Conservation (phyloP, 2,329 filamentous ascomycete species). For the Colletotrichum echinochloae region DNA sequence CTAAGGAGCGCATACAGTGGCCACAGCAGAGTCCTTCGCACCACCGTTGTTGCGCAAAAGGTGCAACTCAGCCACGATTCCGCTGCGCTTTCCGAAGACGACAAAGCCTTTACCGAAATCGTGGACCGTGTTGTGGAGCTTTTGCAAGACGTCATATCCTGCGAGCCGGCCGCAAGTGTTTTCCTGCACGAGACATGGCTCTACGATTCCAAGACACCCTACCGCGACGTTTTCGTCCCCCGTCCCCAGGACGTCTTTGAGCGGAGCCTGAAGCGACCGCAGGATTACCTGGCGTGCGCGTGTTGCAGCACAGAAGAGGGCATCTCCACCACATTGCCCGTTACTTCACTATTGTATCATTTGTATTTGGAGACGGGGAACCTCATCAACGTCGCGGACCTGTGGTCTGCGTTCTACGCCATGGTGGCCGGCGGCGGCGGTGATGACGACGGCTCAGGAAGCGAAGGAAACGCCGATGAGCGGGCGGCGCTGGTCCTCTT, state of each 20-base stretch:
- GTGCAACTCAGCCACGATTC: slow-evolving; percentile 83
- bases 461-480: slow-evolving; percentile 61
- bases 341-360: slow-evolving; percentile 81
- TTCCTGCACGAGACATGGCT: slow-evolving; percentile 80
- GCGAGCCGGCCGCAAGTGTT: slow-evolving; percentile 57
- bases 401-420: slow-evolving; percentile 81
- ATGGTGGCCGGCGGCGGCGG: slow-evolving; percentile 63
- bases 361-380: slow-evolving; percentile 82
- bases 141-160: slow-evolving; percentile 54
- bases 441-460: slow-evolving; percentile 48
- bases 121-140: slow-evolving; percentile 67
- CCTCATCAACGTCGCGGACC: slow-evolving; percentile 82
- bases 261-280: slow-evolving; percentile 76
- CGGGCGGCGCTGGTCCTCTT: slow-evolving; percentile 78
- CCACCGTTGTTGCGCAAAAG: slow-evolving; percentile 84
- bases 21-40: slow-evolving; percentile 76
- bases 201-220: slow-evolving; percentile 78
- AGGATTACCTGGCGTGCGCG: slow-evolving; percentile 81
- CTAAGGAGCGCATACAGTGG: slow-evolving; percentile 82
- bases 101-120: slow-evolving; percentile 76
- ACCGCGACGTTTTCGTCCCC: slow-evolving; percentile 80
- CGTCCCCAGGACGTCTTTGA: slow-evolving; percentile 78
- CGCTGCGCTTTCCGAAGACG: slow-evolving; percentile 75
- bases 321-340: slow-evolving; percentile 72
- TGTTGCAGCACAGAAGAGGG: slow-evolving; percentile 70